Conservation (phyloP, 1,284 basidiomycete species). For the Abortiporus biennis region DNA sequence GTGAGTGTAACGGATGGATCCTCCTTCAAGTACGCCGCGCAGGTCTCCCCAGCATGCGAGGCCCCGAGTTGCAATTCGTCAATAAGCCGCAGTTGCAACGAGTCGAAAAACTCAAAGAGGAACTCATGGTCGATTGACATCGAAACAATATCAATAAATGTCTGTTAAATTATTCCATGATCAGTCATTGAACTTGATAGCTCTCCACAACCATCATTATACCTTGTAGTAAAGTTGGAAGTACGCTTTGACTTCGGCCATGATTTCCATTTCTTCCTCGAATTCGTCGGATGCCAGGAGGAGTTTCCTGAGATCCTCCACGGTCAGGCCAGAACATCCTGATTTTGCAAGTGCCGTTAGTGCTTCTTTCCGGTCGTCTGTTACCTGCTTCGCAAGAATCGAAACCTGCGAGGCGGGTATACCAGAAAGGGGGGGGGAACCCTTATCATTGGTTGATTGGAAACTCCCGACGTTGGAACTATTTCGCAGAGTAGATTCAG, state of each 20-base stretch:
- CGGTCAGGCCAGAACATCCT: constrained; percentile 26
- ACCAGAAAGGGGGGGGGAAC: not conserved
- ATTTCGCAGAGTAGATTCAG: too few relatives aligned
- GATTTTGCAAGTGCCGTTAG: constrained; percentile 27
- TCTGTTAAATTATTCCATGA: constrained; percentile 21
- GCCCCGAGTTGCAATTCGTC: constrained; percentile 33
- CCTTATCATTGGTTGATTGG: too few relatives aligned
- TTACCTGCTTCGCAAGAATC: constrained; percentile 6
- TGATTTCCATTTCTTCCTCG: constrained; percentile 40
- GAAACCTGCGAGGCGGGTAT: too few relatives aligned
- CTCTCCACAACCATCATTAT: too few relatives aligned
- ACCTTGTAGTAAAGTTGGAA: constrained; percentile 46
- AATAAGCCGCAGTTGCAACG: constrained; percentile 31
- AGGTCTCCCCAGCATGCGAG: constrained; percentile 27
- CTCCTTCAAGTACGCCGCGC: constrained; percentile 35
- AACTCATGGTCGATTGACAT: constrained; percentile 38
- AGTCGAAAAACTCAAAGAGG: constrained; percentile 29
- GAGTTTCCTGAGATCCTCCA: constrained; percentile 34
- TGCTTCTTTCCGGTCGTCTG: constrained; percentile 14
- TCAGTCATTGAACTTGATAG: not conserved
- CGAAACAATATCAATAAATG: constrained; percentile 42
- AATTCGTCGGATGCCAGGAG: constrained; percentile 32
- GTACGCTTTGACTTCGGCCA: constrained; percentile 47
- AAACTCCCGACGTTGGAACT: too few relatives aligned
- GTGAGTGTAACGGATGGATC: constrained; percentile 29